These are phyloP conservation scores for Neofusicoccum sp. DNA, from an alignment of 2,329 filamentous ascomycete genomes.

Conservation along the genomic window DNA sequence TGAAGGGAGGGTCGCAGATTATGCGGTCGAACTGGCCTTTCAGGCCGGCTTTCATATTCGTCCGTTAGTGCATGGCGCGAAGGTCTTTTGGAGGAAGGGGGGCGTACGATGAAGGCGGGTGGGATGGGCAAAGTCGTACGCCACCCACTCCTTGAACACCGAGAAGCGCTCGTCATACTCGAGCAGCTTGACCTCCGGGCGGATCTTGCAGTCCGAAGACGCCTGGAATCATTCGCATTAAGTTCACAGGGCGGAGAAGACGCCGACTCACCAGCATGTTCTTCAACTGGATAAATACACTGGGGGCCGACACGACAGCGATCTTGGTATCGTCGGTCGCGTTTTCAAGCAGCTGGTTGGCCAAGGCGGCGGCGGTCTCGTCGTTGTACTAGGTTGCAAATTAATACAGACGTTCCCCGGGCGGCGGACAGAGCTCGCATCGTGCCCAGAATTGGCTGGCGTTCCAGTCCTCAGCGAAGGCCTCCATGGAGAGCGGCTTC, in stretches of 20 bases:
- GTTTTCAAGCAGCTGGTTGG: slow-evolving; percentile 63
- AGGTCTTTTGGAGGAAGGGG: neutral
- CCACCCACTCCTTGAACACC: slow-evolving; percentile 71
- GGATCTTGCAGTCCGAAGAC: slow-evolving; percentile 24
- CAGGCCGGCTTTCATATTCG: slow-evolving; percentile 46
- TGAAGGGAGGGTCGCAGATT: slow-evolving; percentile 75
- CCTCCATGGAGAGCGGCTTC: slow-evolving; percentile 58
- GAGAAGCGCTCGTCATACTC: slow-evolving; percentile 73
- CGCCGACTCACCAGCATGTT: slow-evolving; percentile 59
- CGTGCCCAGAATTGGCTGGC: slow-evolving; percentile 78
- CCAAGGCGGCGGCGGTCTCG: slow-evolving; percentile 64
- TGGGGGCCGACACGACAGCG: slow-evolving; percentile 71
- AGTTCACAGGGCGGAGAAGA: no score
- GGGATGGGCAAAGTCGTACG: slow-evolving; percentile 71
- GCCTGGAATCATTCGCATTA: slow-evolving; percentile 2
- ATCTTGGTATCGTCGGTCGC: slow-evolving; percentile 59
- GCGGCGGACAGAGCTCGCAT: slow-evolving; percentile 10
- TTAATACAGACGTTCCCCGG: neutral
- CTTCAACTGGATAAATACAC: slow-evolving; percentile 73
- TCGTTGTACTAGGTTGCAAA: slow-evolving; percentile 61
- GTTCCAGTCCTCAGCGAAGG: slow-evolving; percentile 80
- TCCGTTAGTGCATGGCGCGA: neutral
- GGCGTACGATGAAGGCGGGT: slow-evolving; percentile 60
- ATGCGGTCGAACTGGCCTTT: slow-evolving; percentile 67
- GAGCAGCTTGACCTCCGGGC: slow-evolving; percentile 63